These are phyloP conservation scores for Solanum pennellii DNA, from an alignment of 257 asterid species.

Conservation along the genomic window DNA sequence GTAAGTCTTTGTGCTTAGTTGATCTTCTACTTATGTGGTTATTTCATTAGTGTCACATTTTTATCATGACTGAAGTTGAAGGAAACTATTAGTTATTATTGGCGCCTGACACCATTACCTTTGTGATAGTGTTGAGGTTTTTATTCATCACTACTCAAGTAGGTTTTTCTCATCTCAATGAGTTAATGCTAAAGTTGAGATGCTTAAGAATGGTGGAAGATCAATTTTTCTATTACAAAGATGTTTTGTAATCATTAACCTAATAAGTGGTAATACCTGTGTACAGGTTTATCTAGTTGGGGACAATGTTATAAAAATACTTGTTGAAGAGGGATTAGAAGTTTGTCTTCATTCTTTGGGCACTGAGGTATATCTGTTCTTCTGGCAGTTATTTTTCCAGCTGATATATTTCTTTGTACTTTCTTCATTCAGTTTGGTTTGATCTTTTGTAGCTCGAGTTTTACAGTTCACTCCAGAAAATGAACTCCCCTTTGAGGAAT, in stretches of 20 bases:
- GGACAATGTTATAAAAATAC: constrained; percentile 68
- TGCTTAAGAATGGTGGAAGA: background rate
- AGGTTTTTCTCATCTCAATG: background rate
- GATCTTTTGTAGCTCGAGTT: constrained; percentile 62
- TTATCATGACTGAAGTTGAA: background rate
- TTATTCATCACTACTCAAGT: background rate
- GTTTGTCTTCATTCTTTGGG: constrained; percentile 81
- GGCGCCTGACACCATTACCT: background rate
- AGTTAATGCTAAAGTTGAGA: background rate
- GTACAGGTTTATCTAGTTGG: constrained; percentile 68
- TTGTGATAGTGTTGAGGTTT: background rate
- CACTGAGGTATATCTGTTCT: constrained; percentile 59
- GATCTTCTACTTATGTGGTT: background rate
- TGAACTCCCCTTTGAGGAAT: constrained; percentile 57
- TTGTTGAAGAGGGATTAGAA: constrained; percentile 81
- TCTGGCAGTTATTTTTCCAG: background rate
- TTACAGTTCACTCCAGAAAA: constrained; percentile 38
- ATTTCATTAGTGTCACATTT: background rate
- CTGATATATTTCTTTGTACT: background rate
- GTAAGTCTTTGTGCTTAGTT: constrained; percentile 37
- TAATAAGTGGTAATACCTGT: background rate
- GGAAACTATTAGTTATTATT: background rate
- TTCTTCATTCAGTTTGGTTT: constrained; percentile 1
- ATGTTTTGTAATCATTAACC: background rate
- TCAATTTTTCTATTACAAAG: background rate